A percentile compares a stretch with the other conserved stretches of the same genome.
Conservation (phyloP, 495 filamentous ascomycete species). For the Tuber magnatum region DNA sequence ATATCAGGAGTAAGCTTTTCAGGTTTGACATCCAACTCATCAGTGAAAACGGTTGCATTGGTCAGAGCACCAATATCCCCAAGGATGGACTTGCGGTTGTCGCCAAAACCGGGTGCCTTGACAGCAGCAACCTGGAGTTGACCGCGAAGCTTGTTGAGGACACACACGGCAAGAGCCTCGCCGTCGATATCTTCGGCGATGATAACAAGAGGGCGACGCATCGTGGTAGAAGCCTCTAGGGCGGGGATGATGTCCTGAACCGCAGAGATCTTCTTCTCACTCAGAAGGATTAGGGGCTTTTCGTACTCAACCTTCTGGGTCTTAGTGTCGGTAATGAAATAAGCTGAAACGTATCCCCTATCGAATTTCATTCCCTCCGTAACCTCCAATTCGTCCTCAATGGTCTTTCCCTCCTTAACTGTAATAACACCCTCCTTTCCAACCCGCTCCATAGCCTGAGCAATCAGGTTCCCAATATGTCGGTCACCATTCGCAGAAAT, state of each 20-base stretch:
- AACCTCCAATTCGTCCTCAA: conserved; percentile 94
- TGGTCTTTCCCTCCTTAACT: conserved; percentile 98
- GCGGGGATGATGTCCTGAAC: conserved; percentile 98
- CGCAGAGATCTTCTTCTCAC: conserved; percentile 99
- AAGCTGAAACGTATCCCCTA: conserved; percentile 94
- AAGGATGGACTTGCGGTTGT: conserved; percentile 99
- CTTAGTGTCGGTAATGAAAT: conserved; percentile 99
- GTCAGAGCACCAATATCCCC: conserved; percentile 92
- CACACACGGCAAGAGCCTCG: conserved; percentile 96
- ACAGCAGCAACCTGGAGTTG: conserved; percentile 97
- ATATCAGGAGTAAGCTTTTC: conserved; percentile 94
- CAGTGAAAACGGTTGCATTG: conserved; percentile 93
- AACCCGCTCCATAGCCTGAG: conserved; percentile 98
- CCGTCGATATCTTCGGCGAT: conserved; percentile 99
- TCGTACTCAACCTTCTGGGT: conserved; percentile 98
- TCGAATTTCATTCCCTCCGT: conserved; percentile 99
- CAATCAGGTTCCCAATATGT: conserved; percentile 92
- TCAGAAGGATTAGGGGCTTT: conserved; percentile 96
- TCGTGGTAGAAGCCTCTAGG: conserved; percentile 90
- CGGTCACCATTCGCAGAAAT: conserved; percentile 95
- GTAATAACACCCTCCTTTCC: conserved; percentile 99
- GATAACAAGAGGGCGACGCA: conserved; percentile 92
- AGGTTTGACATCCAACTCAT: conserved; percentile 96
- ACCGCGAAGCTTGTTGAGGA: conserved; percentile 98
- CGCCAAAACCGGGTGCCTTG: conserved; percentile 98